A percentile compares a stretch with the other conserved stretches of the same genome.
Evolutionary conservation across 208 protist genomes (phyloP).

Genomic region (Trypanosoma conorhini): DNA sequence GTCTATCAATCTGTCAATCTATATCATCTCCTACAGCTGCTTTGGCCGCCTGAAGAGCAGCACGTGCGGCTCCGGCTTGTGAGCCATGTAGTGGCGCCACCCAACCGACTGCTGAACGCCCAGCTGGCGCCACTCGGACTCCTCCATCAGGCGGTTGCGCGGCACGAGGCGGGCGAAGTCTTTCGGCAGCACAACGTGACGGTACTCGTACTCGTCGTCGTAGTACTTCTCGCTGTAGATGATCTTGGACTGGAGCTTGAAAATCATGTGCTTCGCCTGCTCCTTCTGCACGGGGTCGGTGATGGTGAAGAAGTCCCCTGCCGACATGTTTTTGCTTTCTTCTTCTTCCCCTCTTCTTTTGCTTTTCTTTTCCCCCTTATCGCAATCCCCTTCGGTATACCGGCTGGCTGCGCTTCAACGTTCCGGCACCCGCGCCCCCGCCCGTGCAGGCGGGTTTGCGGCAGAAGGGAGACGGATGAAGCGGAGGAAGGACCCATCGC

Average conservation of each 20-base stretch:
- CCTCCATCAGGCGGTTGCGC: constrained; percentile 92
- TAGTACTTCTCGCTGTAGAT: constrained; percentile 98
- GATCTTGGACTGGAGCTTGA: constrained; percentile 88
- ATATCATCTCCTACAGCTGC: constrained; percentile 15
- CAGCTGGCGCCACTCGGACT: constrained; percentile 96
- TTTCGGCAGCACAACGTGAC: constrained; percentile 98
- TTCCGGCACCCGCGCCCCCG: background rate
- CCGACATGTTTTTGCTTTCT: constrained; percentile 25
- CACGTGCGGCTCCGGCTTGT: constrained; percentile 97
- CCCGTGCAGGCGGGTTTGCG: background rate
- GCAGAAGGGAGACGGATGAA: background rate
- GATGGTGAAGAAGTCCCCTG: constrained; percentile 81
- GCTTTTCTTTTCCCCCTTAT: constrained; percentile 3
- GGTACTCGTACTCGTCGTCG: constrained; percentile 96
- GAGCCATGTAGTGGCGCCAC: constrained; percentile 98
- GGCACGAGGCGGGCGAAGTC: constrained; percentile 93
- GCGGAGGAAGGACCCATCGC: background rate
- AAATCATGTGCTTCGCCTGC: constrained; percentile 74
- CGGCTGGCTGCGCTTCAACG: background rate
- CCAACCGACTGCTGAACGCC: constrained; percentile 98
- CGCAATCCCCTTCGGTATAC: background rate
- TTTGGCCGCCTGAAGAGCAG: constrained; percentile 94
- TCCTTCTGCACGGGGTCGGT: constrained; percentile 63
- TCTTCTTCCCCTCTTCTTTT: background rate
- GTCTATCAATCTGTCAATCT: background rate